Evolutionary conservation across 345 rosid genomes (phyloP).

Genomic region (Mercurialis annua): DNA sequence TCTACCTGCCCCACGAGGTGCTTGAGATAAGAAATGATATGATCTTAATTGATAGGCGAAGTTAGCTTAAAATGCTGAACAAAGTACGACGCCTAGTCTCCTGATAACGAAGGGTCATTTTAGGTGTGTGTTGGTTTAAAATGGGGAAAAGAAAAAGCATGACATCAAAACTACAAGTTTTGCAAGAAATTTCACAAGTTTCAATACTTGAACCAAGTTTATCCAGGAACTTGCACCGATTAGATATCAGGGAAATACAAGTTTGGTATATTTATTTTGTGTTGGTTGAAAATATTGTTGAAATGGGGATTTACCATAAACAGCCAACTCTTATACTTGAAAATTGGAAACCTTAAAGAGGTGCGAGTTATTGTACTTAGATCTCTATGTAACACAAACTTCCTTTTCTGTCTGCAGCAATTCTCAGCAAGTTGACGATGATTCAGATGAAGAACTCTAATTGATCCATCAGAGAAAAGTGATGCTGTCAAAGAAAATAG

Average conservation of each 20-base stretch:
- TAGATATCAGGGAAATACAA: conserved; percentile 6
- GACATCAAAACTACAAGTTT: neutral
- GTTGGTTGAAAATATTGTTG: neutral
- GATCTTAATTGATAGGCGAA: neutral
- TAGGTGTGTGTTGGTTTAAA: neutral
- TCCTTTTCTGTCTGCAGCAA: conserved; percentile 30
- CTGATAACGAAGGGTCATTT: conserved; percentile 2
- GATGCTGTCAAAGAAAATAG: neutral
- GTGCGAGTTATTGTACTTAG: neutral
- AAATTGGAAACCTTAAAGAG: too few species aligned
- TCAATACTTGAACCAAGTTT: neutral
- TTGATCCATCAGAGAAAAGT: neutral
- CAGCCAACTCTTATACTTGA: neutral
- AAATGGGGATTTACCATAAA: neutral
- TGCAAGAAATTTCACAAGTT: neutral
- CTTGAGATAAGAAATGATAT: neutral
- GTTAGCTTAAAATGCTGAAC: conserved; percentile 3
- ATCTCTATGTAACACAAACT: neutral
- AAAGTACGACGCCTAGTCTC: neutral
- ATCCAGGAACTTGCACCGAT: neutral
- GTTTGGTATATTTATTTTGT: neutral
- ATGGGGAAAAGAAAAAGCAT: neutral
- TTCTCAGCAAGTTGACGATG: conserved; percentile 16
- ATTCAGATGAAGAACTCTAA: conserved; percentile 42
- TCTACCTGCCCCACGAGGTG: neutral